phyloP scores from a whole-genome alignment of 164 flowering plant genomes.

The Litsea cubeba region DNA sequence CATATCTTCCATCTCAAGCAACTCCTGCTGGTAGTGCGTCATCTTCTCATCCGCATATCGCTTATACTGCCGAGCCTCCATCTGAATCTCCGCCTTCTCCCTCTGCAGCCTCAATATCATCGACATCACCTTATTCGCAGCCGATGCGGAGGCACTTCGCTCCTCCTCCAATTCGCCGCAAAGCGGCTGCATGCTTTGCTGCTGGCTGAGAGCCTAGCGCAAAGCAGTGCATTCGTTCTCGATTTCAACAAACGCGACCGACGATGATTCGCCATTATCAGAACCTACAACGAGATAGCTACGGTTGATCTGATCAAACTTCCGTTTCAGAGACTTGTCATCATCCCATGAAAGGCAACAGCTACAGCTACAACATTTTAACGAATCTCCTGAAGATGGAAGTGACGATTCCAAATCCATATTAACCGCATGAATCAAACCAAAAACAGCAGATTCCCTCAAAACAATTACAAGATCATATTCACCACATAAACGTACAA shows the following conservation, averaged over 20 bases:
- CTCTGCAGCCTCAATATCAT: conserved; percentile 95
- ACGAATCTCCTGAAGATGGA: conserved; percentile 24
- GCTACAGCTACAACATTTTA: conserved; percentile 53
- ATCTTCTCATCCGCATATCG: conserved; percentile 89
- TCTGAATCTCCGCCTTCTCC: conserved; percentile 86
- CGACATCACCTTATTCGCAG: conserved; percentile 95
- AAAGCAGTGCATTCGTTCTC: conserved; percentile 74
- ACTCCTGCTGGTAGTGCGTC: conserved; percentile 82
- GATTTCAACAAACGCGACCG: conserved; percentile 59
- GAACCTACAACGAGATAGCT: conserved; percentile 16
- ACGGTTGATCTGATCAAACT: conserved; percentile 48
- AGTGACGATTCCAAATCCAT: conserved; percentile 44
- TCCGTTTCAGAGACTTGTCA: conserved; percentile 52
- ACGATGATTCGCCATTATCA: conserved; percentile 8
- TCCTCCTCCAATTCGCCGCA: conserved; percentile 79
- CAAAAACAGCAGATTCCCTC: conserved; percentile 17
- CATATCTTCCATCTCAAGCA: conserved; percentile 63
- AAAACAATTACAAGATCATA: background rate
- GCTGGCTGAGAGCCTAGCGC: conserved; percentile 80
- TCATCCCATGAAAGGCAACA: conserved; percentile 37
- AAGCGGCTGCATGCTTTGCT: conserved; percentile 62
- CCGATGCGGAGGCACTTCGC: conserved; percentile 82
- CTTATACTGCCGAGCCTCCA: conserved; percentile 88
- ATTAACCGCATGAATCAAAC: conserved; percentile 21
- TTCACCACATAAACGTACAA: background rate